phyloP scores from a whole-genome alignment of 306 rosid species.

The Trichosanthes truncata region DNA sequence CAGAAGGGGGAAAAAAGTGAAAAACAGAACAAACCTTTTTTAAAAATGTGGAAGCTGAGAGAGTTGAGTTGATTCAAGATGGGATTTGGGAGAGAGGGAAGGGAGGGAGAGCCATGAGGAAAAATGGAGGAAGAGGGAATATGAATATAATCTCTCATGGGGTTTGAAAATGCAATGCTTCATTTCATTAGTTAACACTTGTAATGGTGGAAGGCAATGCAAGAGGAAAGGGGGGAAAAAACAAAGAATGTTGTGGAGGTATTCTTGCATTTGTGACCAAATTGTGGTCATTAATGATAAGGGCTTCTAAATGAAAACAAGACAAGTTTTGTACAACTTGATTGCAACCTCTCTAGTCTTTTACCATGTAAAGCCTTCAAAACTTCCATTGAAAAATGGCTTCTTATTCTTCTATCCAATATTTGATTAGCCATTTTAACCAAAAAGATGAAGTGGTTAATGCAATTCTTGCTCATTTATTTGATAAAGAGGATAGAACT shows the following conservation, averaged over 20 bases:
- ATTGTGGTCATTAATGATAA: not conserved
- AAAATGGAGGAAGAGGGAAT: not conserved
- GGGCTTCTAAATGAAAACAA: not conserved
- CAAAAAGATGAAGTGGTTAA: not conserved
- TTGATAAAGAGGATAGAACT: not conserved
- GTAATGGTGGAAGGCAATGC: not conserved
- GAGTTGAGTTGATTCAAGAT: slow-evolving; percentile 9
- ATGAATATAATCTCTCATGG: not conserved
- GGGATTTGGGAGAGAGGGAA: not conserved
- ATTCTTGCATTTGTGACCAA: not conserved
- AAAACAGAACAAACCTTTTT: slow-evolving; percentile 7
- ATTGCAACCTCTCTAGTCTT: slow-evolving; percentile 6
- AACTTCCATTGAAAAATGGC: not conserved
- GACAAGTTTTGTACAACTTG: slow-evolving; percentile 9
- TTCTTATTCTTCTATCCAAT: not conserved
- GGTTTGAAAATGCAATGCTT: not conserved
- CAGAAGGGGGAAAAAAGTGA: slow-evolving; percentile 19
- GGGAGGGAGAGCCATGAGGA: not conserved
- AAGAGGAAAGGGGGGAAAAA: not conserved
- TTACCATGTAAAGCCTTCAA: not conserved
- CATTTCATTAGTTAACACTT: not conserved
- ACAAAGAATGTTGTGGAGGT: not conserved
- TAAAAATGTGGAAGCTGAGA: slow-evolving; percentile 8
- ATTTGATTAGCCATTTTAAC: not conserved
- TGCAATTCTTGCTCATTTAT: not conserved